Percentiles rank a stretch among this genome's conserved stretches.
These are phyloP conservation scores for Cryptosporidium sp. DNA, from an alignment of 169 alveolate species.

Conservation along the genomic window DNA sequence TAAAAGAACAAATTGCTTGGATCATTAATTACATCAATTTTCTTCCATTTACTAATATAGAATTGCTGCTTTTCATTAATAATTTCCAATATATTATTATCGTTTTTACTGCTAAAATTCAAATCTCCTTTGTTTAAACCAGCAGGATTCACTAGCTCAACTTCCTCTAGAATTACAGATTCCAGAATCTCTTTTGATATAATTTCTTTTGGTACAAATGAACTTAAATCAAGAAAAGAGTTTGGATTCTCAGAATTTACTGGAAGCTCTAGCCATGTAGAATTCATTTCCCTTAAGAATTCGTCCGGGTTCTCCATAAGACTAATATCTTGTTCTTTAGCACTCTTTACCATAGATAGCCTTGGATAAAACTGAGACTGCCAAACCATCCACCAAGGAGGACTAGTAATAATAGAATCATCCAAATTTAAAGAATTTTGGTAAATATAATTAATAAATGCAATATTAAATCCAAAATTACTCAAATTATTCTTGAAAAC, in stretches of 20 bases:
- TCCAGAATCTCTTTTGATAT: constrained; percentile 61
- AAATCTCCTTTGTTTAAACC: neutral
- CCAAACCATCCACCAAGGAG: constrained; percentile 76
- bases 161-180: constrained; percentile 39
- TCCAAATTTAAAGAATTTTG: constrained; percentile 41
- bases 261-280: constrained; percentile 59
- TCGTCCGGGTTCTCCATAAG: neutral
- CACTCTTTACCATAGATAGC: neutral
- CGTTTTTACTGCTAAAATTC: neutral
- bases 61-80: constrained; percentile 44
- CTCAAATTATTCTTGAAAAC: constrained; percentile 38
- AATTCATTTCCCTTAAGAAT: neutral
- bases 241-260: constrained; percentile 46
- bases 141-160: constrained; percentile 25
- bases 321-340: neutral
- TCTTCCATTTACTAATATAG: constrained; percentile 27
- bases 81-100: neutral
- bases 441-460: constrained; percentile 43
- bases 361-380: constrained; percentile 48
- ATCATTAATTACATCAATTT: constrained; percentile 32
- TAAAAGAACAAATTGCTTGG: constrained; percentile 42
- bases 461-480: constrained; percentile 52
- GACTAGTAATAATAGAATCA: constrained; percentile 14
- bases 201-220: constrained; percentile 66
- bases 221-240: constrained; percentile 36